Conservation (phyloP, 2,329 filamentous ascomycete genomes). For the Curvularia hawaiiensis region DNA sequence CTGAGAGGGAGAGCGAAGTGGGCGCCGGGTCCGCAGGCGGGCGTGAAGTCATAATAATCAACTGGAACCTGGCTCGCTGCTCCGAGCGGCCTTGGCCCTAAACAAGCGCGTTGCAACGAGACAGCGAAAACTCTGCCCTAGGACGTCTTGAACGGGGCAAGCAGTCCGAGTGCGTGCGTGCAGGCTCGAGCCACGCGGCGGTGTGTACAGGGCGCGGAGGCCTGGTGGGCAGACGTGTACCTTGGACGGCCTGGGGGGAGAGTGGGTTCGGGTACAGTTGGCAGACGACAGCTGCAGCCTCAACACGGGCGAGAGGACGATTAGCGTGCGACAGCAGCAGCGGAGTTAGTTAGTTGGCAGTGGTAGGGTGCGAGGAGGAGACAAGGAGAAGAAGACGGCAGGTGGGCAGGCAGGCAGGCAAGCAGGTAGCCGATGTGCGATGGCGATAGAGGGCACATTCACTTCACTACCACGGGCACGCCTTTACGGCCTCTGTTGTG, state of each 20-base stretch:
- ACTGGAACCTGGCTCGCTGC: conserved; percentile 34
- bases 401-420: no score
- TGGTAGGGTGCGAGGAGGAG: not conserved
- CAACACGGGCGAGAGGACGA: not conserved
- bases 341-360: not conserved
- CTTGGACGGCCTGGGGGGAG: conserved; percentile 17
- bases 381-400: not conserved
- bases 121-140: conserved; percentile 43
- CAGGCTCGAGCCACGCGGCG: conserved; percentile 31
- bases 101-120: conserved; percentile 36
- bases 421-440: no score
- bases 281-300: conserved; percentile 3
- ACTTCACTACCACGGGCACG: not conserved
- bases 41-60: conserved; percentile 46
- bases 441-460: no score
- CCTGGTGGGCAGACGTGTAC: conserved; percentile 21
- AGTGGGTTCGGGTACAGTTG: conserved; percentile 15
- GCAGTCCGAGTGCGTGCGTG: conserved; percentile 34
- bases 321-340: not conserved
- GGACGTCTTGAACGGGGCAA: conserved; percentile 39
- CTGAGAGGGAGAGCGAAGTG: conserved; percentile 20
- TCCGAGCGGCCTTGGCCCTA: conserved; percentile 40
- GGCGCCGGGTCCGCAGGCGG: conserved; percentile 29
- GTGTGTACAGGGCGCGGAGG: conserved; percentile 29
- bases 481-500: not conserved